Evolutionary conservation across 257 asterid genomes (phyloP), one percentile per base, ranked within the genome.

Genomic region (Echites panduratus): DNA sequence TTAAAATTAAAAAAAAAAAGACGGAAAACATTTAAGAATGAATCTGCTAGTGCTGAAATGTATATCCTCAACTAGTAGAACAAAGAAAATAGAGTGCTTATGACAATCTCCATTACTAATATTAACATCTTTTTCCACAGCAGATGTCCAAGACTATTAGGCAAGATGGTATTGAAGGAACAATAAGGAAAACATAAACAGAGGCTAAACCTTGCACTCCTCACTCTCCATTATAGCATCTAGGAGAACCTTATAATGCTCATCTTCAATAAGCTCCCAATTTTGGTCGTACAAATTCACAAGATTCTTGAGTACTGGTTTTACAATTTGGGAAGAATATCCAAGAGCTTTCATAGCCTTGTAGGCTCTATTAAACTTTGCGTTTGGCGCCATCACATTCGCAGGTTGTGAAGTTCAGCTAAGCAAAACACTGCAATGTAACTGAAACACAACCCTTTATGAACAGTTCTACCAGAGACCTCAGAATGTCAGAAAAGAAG

Each of bases 331-430:
- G 35, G 68, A 32, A 63, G 47, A 7, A 26, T 63, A 63, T 35
- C 68, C 68, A 19, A 63, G n/a, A 63, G 26, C 68, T 10, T 63
- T 63, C 68, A 63, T 63, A 63, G 68, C 68, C 26, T 19, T 63
- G 24, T 63, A 35, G 47, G 68, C 68, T 35, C 45, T 63, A 17
- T 6, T 4, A 35, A 35, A 1, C 48, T 35, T 35, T 32, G 2
- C 17, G 16, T 32, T 63, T 16, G 68, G 68, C 8, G 68, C 47
- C 68, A 35, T 63, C 44, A 63, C 47, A 35, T 35, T 9, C 5
- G 24, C 68, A 35, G 0, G 68, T 63, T 63, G 47, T 17, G 47
- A 63, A 35, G 26, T 63, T 47, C 45, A 32, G 35, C 27, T 26
- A 32, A 32, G 9, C 27, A 32, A 8, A 9, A 32, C 68, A 16